These are phyloP conservation scores for Intubia oerlemansii DNA, from an alignment of 2,329 filamentous ascomycete species.

Conservation along the genomic window DNA sequence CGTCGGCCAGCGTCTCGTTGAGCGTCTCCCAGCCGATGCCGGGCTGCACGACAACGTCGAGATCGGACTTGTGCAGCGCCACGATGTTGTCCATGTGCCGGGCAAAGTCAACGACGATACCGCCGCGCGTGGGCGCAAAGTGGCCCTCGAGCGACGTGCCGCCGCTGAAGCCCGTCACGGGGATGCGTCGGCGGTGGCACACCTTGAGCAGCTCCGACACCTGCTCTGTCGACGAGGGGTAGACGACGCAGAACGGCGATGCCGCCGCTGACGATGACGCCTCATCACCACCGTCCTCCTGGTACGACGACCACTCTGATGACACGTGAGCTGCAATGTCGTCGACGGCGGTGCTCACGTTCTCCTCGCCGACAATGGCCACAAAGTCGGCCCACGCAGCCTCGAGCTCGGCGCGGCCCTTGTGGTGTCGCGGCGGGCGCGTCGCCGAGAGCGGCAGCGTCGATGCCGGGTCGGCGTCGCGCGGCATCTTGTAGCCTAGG, in stretches of 20 bases:
- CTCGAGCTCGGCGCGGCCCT: conserved; percentile 40
- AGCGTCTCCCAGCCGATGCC: conserved; percentile 73
- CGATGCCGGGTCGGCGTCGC: conserved; percentile 27
- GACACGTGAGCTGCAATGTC: conserved; percentile 35
- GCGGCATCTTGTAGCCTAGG: conserved; percentile 32
- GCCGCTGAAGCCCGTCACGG: conserved; percentile 70
- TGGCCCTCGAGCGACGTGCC: conserved; percentile 83
- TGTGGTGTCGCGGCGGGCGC: conserved; percentile 31
- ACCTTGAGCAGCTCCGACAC: conserved; percentile 77
- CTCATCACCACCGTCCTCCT: conserved; percentile 11
- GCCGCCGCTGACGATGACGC: conserved; percentile 21
- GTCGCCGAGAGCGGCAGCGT: conserved; percentile 35
- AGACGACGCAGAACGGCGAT: conserved; percentile 49
- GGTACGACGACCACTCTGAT: conserved; percentile 42
- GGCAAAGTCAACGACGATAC: conserved; percentile 63
- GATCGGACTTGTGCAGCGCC: conserved; percentile 52
- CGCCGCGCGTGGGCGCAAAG: conserved; percentile 62
- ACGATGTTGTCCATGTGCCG: conserved; percentile 66
- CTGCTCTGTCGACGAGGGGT: conserved; percentile 57
- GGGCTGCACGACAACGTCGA: conserved; percentile 58
- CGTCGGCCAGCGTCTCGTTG: conserved; percentile 52
- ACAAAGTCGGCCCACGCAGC: conserved; percentile 50
- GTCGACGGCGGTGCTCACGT: conserved; percentile 36
- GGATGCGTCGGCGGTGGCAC: conserved; percentile 61
- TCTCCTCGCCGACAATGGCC: conserved; percentile 38